Evolutionary conservation across 2,329 filamentous ascomycete genomes (phyloP).

Genomic region (Fusarium mangiferae): DNA sequence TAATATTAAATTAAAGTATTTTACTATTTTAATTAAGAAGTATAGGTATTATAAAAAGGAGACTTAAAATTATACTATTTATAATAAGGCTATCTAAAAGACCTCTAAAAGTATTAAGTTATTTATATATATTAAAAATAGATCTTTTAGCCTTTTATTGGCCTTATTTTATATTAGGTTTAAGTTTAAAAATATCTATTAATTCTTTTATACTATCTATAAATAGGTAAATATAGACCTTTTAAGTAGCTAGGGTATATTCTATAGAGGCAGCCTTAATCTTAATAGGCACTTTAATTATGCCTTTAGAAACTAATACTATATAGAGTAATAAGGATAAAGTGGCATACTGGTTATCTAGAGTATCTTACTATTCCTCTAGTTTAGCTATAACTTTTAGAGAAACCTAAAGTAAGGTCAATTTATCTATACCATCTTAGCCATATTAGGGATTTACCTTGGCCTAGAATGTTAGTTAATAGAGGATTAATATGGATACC

Average conservation of each 20-base stretch:
- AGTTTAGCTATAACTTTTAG: not conserved
- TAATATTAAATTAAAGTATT: too few species aligned
- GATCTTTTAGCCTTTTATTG: too few species aligned
- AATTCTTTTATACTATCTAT: not conserved
- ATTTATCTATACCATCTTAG: not conserved
- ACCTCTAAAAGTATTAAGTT: too few species aligned
- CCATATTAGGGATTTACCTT: not conserved
- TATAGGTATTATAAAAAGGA: too few species aligned
- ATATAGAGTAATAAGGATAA: not conserved
- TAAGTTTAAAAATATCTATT: not conserved
- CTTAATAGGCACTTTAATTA: not conserved
- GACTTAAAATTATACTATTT: too few species aligned
- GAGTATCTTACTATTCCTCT: not conserved
- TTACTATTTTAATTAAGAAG: too few species aligned
- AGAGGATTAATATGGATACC: not conserved
- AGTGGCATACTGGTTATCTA: not conserved
- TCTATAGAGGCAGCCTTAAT: not conserved
- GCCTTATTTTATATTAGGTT: not conserved
- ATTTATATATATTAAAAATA: too few species aligned
- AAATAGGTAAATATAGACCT: not conserved
- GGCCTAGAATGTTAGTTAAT: not conserved
- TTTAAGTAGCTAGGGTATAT: not conserved
- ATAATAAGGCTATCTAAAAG: too few species aligned
- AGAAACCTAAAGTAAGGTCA: not conserved
- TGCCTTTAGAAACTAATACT: not conserved